Conservation (phyloP, 345 rosid genomes). For the Pugionium dolabratum region DNA sequence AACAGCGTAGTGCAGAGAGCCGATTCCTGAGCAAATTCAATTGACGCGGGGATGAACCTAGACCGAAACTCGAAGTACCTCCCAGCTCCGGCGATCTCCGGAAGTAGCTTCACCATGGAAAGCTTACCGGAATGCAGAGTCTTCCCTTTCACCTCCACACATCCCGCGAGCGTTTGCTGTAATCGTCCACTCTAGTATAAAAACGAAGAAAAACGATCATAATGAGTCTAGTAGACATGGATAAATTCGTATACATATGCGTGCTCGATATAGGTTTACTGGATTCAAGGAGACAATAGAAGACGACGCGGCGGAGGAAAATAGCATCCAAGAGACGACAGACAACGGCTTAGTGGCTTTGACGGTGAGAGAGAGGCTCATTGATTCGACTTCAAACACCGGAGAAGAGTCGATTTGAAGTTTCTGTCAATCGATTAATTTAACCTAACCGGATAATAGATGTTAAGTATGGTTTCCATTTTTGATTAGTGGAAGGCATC, state of each 20-base stretch:
- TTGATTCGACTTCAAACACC: constrained; percentile 25
- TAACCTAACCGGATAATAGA: not conserved
- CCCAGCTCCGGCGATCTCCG: constrained; percentile 71
- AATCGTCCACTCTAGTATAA: constrained; percentile 61
- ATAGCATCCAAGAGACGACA: constrained; percentile 60
- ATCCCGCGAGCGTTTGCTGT: constrained; percentile 68
- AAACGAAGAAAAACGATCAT: not conserved
- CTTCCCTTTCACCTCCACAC: constrained; percentile 54
- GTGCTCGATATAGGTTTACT: constrained; percentile 5
- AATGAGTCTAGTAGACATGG: not conserved
- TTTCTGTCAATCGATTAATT: not conserved
- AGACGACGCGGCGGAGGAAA: constrained; percentile 29
- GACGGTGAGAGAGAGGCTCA: constrained; percentile 46
- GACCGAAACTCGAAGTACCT: constrained; percentile 61
- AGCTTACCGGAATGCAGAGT: constrained; percentile 72
- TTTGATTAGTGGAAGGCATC: not conserved
- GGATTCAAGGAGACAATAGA: constrained; percentile 27
- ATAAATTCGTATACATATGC: not conserved
- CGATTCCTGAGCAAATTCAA: constrained; percentile 57
- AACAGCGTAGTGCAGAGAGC: constrained; percentile 71
- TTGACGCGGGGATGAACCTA: constrained; percentile 60
- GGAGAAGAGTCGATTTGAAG: not conserved
- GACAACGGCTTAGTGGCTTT: constrained; percentile 51
- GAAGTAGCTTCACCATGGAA: constrained; percentile 60
- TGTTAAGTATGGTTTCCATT: not conserved